Evolutionary conservation across 805 yeast species (phyloP).

Genomic region (Komagataella mondaviorum): DNA sequence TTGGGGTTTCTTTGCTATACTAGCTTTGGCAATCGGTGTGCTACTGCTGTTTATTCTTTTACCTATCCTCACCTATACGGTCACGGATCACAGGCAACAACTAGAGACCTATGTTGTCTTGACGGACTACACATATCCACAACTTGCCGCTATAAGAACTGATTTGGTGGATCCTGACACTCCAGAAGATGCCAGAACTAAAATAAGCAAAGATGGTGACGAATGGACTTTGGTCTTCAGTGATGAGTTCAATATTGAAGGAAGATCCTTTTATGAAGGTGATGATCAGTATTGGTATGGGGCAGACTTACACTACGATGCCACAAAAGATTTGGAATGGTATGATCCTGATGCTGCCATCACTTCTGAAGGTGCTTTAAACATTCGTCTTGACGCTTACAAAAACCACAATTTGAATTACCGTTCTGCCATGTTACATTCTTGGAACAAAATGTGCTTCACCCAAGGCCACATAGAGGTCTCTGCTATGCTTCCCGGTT

Average conservation of each 20-base stretch:
- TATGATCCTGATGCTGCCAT: conserved; percentile 83
- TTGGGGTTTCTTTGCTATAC: conserved; percentile 48
- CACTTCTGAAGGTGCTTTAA: conserved; percentile 61
- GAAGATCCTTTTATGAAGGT: conserved; percentile 80
- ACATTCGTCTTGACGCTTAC: conserved; percentile 67
- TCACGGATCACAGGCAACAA: conserved; percentile 14
- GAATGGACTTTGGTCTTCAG: conserved; percentile 71
- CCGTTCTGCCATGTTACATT: conserved; percentile 84
- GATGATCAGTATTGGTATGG: conserved; percentile 91
- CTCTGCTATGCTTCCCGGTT: conserved; percentile 67
- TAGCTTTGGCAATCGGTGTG: conserved; percentile 45
- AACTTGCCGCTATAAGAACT: conserved; percentile 44
- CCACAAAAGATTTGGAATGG: conserved; percentile 89
- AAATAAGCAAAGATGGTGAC: conserved; percentile 45
- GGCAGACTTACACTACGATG: conserved; percentile 71
- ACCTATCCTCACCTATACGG: conserved; percentile 76
- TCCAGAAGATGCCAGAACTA: conserved; percentile 31
- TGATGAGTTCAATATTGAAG: conserved; percentile 84
- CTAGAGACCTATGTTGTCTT: conserved; percentile 25
- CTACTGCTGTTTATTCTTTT: conserved; percentile 59
- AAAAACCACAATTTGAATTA: conserved; percentile 67
- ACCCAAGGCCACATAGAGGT: conserved; percentile 74
- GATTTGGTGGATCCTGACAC: conserved; percentile 62
- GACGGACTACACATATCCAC: conserved; percentile 43
- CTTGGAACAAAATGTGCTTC: conserved; percentile 87